Evolutionary conservation across 129 eudicot genomes (phyloP), one percentile per base, ranked within the genome.

Genomic region (Centella asiatica): DNA sequence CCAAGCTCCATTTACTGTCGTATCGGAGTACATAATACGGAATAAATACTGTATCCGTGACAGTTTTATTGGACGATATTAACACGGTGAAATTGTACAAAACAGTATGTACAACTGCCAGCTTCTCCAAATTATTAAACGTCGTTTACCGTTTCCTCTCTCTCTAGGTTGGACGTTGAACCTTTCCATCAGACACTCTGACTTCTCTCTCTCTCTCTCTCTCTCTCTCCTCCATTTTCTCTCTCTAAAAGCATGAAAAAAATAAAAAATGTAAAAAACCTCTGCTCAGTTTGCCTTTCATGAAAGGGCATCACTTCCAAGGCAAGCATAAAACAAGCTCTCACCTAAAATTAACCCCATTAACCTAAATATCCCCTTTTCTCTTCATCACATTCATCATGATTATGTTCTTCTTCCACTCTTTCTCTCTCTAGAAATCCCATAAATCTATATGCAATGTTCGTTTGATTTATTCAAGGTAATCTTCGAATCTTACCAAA

Each of bases 261-360:
- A 44, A 14, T 23, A 4, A 28, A 63, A 51, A 23, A 44, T 26
- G 39, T 49, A 61, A 64, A 13, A 37, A 10, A 37, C 12, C 12
- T 37, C 42, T 37, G 42, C 25, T 31, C 62, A 49, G 11, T 50
- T 36, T 65, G 64, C 69, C 67, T 71, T 66, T 75, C 69, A 69
- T 44, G 39, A 76, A 72, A 54, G 72, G 65, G 78, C 86, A 80
- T 84, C 87, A 57, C 81, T 77, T 80, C 81, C 79, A 72, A 74
- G 80, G 65, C 80, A 77, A 77, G 81, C 77, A 65, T 69, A 45
- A 24, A 63, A 25, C 33, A 68, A 51, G 6, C 24, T 24, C 44
- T 1, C 59, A 56, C 73, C 74, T 34, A 4, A n/a, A 7, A n/a
- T 4, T 25, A 63, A 63, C 25, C 68, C 55, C 44, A 23, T 27